Evolutionary conservation across 768 basidiomycete species (phyloP).

Genomic region (Russula emetica): DNA sequence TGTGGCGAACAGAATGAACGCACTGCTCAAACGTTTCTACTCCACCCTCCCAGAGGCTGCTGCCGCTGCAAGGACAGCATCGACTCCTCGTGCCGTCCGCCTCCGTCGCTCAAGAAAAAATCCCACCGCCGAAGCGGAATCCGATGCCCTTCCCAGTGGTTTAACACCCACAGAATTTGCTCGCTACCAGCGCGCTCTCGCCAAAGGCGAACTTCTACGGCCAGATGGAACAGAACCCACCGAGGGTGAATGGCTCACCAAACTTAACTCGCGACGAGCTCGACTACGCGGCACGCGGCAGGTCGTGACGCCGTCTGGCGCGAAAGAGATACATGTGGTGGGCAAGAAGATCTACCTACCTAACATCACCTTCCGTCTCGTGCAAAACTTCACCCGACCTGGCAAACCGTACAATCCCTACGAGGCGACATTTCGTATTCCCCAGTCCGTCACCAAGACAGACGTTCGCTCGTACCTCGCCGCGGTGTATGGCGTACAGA

Average conservation of each 20-base stretch:
- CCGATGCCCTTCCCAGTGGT: conserved; percentile 51
- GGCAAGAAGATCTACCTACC: conserved; percentile 87
- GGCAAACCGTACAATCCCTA: conserved; percentile 89
- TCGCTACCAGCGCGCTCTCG: conserved; percentile 55
- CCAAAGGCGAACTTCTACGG: conserved; percentile 46
- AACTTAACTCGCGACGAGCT: conserved; percentile 52
- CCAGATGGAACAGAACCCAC: conserved; percentile 38
- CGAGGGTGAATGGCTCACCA: conserved; percentile 55
- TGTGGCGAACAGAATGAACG: conserved; percentile 33
- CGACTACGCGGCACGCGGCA: conserved; percentile 62
- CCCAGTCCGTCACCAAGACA: conserved; percentile 86
- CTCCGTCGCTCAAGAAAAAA: conserved; percentile 56
- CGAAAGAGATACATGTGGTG: conserved; percentile 51
- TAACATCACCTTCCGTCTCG: conserved; percentile 76
- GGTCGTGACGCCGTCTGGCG: conserved; percentile 38
- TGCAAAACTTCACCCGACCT: conserved; percentile 73
- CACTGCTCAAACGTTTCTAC: conserved; percentile 41
- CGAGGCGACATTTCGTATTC: conserved; percentile 90
- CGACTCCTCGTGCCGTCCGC: conserved; percentile 70
- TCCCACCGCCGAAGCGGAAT: conserved; percentile 36
- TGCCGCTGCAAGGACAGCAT: conserved; percentile 55
- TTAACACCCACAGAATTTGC: conserved; percentile 63
- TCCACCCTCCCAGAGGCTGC: conserved; percentile 41
- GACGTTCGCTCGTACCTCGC: conserved; percentile 83
- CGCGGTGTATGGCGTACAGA: conserved; percentile 81